Percentiles rank a stretch among this genome's conserved stretches.
Evolutionary conservation across 371 early-diverging fungal species (phyloP).

Genomic region (Rhizopus microsporus): DNA sequence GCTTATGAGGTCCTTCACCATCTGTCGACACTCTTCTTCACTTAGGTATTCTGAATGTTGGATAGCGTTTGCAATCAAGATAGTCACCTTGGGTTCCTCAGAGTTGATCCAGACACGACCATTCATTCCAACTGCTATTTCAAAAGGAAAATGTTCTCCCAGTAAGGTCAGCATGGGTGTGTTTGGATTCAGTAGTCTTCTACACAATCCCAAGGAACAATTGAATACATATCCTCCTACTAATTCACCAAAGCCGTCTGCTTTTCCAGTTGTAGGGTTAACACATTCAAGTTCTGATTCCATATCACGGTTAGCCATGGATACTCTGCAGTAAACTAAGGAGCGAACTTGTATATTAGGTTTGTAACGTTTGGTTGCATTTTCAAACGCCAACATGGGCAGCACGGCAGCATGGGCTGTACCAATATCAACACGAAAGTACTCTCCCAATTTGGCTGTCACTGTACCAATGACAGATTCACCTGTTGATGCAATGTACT

Average conservation of each 20-base stretch:
- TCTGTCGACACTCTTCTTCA: conserved; percentile 57
- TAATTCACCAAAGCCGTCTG: conserved; percentile 84
- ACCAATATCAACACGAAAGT: conserved; percentile 91
- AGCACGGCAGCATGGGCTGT: conserved; percentile 85
- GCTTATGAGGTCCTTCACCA: conserved; percentile 57
- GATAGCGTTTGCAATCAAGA: conserved; percentile 74
- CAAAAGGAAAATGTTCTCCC: conserved; percentile 79
- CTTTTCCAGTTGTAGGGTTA: conserved; percentile 71
- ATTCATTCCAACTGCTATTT: conserved; percentile 90
- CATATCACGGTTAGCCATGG: conserved; percentile 91
- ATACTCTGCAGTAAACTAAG: conserved; percentile 83
- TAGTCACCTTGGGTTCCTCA: conserved; percentile 55
- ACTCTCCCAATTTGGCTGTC: conserved; percentile 67
- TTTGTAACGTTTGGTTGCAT: conserved; percentile 90
- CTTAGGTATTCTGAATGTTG: conserved; percentile 73
- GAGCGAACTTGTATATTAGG: conserved; percentile 75
- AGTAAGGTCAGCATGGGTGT: conserved; percentile 68
- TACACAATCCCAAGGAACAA: conserved; percentile 74
- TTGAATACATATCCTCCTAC: conserved; percentile 70
- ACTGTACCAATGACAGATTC: conserved; percentile 91
- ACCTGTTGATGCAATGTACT: conserved; percentile 86
- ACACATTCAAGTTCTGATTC: conserved; percentile 94
- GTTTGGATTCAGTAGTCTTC: conserved; percentile 73
- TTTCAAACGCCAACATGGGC: conserved; percentile 86
- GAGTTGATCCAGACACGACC: conserved; percentile 92